Evolutionary conservation across 768 basidiomycete genomes (phyloP).

Genomic region (Boletus eberwhitei): DNA sequence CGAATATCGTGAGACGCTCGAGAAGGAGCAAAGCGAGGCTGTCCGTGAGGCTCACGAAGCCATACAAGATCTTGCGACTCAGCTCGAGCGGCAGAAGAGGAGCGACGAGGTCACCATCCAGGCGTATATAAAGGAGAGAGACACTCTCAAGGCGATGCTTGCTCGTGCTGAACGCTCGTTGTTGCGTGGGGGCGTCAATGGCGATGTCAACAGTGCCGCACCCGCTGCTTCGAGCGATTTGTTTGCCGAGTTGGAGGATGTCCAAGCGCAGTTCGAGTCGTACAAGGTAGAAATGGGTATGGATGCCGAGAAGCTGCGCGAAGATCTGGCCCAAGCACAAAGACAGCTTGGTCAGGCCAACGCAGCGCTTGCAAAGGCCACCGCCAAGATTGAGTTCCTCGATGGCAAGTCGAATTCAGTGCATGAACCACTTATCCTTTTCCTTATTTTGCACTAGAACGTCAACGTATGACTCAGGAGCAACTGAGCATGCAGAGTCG

Average conservation of each 20-base stretch:
- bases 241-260: constrained; percentile 61
- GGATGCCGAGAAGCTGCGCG: constrained; percentile 69
- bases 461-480: constrained; percentile 68
- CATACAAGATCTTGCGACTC: constrained; percentile 72
- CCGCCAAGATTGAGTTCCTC: constrained; percentile 76
- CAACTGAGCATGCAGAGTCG: constrained; percentile 57
- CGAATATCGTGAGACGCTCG: constrained; percentile 66
- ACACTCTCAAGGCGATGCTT: constrained; percentile 76
- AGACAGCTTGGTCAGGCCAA: constrained; percentile 63
- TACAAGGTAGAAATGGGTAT: constrained; percentile 78
- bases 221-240: constrained; percentile 36
- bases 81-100: constrained; percentile 77
- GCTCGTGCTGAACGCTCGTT: constrained; percentile 43
- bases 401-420: constrained; percentile 48
- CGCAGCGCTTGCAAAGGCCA: constrained; percentile 75
- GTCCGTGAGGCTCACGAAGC: constrained; percentile 86
- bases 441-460: constrained; percentile 43
- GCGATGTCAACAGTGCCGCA: constrained; percentile 29
- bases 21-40: constrained; percentile 74
- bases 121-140: constrained; percentile 83
- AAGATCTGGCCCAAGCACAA: constrained; percentile 63
- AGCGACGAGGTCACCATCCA: constrained; percentile 67
- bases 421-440: not conserved
- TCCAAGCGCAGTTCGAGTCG: constrained; percentile 76
- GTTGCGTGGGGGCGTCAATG: constrained; percentile 26